Conservation (phyloP, 2,329 filamentous ascomycete genomes). For the Verticillium alfalfae region DNA sequence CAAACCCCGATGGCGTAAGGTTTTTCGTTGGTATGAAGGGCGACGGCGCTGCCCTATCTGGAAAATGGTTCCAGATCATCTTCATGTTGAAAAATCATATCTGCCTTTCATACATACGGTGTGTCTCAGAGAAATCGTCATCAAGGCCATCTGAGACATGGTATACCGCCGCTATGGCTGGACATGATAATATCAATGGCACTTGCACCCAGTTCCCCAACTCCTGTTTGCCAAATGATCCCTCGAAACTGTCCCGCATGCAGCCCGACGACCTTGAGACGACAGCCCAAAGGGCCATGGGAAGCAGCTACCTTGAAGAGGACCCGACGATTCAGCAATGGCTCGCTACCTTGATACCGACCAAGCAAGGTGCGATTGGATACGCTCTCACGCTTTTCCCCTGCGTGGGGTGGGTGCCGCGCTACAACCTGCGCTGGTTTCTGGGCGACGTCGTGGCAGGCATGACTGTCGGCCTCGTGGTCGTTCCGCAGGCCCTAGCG, state of each 20-base stretch:
- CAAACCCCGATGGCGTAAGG: no score
- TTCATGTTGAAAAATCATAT: no score
- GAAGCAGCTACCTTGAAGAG: slow-evolving; percentile 45
- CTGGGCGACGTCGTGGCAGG: slow-evolving; percentile 69
- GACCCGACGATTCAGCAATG: slow-evolving; percentile 63
- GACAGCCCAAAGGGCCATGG: slow-evolving; percentile 21
- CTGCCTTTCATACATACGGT: no score
- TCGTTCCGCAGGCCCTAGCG: slow-evolving; percentile 75
- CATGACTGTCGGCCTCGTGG: slow-evolving; percentile 58
- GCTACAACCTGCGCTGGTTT: slow-evolving; percentile 71
- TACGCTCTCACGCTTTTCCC: slow-evolving; percentile 57
- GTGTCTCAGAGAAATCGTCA: no score
- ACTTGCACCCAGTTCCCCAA: slow-evolving; percentile 2
- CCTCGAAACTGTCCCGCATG: slow-evolving; percentile 19
- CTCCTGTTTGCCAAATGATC: slow-evolving; percentile 25
- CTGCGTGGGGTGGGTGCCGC: slow-evolving; percentile 61
- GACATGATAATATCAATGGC: neutral
- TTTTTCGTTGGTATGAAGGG: no score
- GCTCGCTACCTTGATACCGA: slow-evolving; percentile 50
- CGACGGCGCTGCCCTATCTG: no score
- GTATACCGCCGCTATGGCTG: no score
- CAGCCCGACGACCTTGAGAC: slow-evolving; percentile 5
- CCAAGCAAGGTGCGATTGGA: slow-evolving; percentile 29
- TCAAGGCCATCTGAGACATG: no score
- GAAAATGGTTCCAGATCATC: no score